Evolutionary conservation across 805 yeast genomes (phyloP), one percentile per base, ranked within the genome.

Genomic region (Starmerella bombicola): DNA sequence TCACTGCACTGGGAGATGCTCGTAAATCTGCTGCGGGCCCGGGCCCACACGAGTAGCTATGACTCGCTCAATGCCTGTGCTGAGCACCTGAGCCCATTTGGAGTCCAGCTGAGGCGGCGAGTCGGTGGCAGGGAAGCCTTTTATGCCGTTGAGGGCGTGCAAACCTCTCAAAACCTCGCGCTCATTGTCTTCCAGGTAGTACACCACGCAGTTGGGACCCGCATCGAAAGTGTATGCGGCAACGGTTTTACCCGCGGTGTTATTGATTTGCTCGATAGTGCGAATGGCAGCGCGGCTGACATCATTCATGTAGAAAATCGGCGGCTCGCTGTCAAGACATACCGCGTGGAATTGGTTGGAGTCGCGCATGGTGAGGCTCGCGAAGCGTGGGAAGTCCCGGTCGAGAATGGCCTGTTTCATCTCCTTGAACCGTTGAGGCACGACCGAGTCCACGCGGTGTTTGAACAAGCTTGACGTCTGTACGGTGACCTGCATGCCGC

Each of bases 171-270:
- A 70, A 5, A 91, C 76, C 47, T 66, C 68, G n/a, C 63, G 53
- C 62, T 85, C 95, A 62, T 88, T 73, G 55, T 76, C 68, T 50
- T 71, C 71, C 57, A 78, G 76, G 59, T 91, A 91, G 65, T 91
- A 91, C 46, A 91, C 72, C 33, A 91, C 99, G 17, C 96, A 95
- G 63, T 91, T 91, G 62, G 99, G 98, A 58, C 99, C 99, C 24
- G 99, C 99, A 62, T 91, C 99, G 57, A 80, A 91, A 1, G 99
- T 91, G 63, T 91, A 91, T 29, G 97, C 97, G 10, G 95, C 98
- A 41, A 88, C 70, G 10, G 71, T 70, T 20, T 51, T 47, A 38
- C 80, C 82, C 26, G 72, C 76, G 3, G 59, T 50, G 49, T 70
- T 77, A 57, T 91, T 91, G 58, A 91, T 73, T 41, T 69, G 65